Percentiles rank a stretch among this genome's conserved stretches.
Evolutionary conservation across 768 basidiomycete species (phyloP).

Genomic region (Pluteus cervinus): DNA sequence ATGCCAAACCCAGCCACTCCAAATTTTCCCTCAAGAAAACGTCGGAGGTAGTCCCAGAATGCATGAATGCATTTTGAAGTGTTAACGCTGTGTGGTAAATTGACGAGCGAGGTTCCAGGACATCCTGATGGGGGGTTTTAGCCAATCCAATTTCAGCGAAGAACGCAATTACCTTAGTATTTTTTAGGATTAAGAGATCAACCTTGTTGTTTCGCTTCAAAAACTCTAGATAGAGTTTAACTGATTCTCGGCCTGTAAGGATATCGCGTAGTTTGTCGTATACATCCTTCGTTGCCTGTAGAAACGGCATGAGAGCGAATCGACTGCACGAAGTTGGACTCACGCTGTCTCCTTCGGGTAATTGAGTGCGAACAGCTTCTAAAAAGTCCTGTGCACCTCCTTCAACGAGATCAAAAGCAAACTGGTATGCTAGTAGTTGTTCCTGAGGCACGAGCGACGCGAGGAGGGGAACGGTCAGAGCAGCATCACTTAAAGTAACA

Average conservation of each 20-base stretch:
- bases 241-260: slow-evolving; percentile 85
- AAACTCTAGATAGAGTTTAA: slow-evolving; percentile 93
- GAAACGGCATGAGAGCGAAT: slow-evolving; percentile 5
- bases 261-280: slow-evolving; percentile 80
- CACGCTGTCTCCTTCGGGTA: slow-evolving; percentile 67
- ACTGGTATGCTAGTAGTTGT: slow-evolving; percentile 82
- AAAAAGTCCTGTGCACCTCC: slow-evolving; percentile 92
- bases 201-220: slow-evolving; percentile 91
- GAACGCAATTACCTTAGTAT: slow-evolving; percentile 63
- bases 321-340: slow-evolving; percentile 12
- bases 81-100: slow-evolving; percentile 97
- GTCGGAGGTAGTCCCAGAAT: slow-evolving; percentile 97
- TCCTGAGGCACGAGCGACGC: slow-evolving; percentile 66
- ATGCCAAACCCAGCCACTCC: slow-evolving; percentile 92
- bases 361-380: slow-evolving; percentile 60
- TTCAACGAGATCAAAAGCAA: slow-evolving; percentile 93
- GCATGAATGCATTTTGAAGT: slow-evolving; percentile 96
- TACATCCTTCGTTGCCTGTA: slow-evolving; percentile 50
- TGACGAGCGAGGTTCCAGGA: slow-evolving; percentile 88
- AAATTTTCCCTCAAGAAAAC: slow-evolving; percentile 91
- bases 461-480: slow-evolving; percentile 70
- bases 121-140: slow-evolving; percentile 49
- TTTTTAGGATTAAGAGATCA: slow-evolving; percentile 87
- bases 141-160: not conserved
- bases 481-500: slow-evolving; percentile 81